A percentile compares a stretch with the other conserved stretches of the same genome.
Evolutionary conservation across 108 stramenopile species (phyloP).

Genomic region (Stephanodiscus triporus): DNA sequence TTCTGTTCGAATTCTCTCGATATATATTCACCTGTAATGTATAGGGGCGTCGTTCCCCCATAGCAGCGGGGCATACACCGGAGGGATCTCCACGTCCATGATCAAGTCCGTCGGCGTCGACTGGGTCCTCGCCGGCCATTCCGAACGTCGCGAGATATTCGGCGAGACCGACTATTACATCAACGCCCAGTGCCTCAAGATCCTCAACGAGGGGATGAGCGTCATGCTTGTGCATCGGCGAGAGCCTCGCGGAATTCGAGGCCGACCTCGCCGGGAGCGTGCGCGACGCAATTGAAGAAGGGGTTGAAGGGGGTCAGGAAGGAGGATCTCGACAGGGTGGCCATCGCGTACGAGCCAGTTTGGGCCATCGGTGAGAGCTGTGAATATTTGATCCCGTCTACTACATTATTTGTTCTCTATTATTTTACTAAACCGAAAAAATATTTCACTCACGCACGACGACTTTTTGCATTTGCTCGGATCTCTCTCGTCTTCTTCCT

Average conservation of each 20-base stretch:
- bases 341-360: constrained; percentile 94
- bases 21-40: not conserved
- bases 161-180: constrained; percentile 58
- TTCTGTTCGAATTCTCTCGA: constrained; percentile 6
- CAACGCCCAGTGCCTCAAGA: constrained; percentile 56
- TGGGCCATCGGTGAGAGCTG: constrained; percentile 99
- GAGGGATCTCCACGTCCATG: constrained; percentile 75
- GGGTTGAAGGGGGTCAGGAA: constrained; percentile 63
- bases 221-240: constrained; percentile 79
- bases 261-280: constrained; percentile 52
- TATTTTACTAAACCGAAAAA: too few species aligned
- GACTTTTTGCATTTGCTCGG: too few species aligned
- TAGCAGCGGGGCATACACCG: constrained; percentile 82
- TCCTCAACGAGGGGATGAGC: constrained; percentile 53
- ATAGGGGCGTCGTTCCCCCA: constrained; percentile 69
- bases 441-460: too few species aligned
- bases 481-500: too few species aligned
- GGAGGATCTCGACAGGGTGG: constrained; percentile 56
- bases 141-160: constrained; percentile 70
- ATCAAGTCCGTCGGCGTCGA: constrained; percentile 62
- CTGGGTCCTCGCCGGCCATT: constrained; percentile 74
- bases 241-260: constrained; percentile 66
- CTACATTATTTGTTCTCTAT: too few species aligned
- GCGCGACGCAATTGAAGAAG: constrained; percentile 65
- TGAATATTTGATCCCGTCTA: too few species aligned